A percentile compares a stretch with the other conserved stretches of the same genome.
These are phyloP conservation scores for Cryptosporidium bovis DNA, from an alignment of 169 alveolate species.

Conservation along the genomic window DNA sequence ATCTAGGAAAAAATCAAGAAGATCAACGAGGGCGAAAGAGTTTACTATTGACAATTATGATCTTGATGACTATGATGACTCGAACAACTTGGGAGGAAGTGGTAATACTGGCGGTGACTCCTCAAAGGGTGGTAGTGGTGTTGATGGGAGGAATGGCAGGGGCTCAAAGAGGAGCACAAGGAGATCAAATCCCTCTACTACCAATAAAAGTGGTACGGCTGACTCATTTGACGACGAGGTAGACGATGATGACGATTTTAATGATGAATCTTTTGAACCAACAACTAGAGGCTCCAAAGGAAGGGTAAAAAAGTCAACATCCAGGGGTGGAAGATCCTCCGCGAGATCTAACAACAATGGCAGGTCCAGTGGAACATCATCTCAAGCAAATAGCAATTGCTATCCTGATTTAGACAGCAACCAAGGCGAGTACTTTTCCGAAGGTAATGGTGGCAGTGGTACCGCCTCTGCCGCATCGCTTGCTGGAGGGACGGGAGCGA, in stretches of 20 bases:
- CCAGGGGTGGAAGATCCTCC: not conserved
- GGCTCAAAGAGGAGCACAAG: slow-evolving; percentile 32
- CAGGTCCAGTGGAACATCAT: not conserved
- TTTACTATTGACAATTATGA: slow-evolving; percentile 46
- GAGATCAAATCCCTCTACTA: not conserved
- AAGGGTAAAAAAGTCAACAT: slow-evolving; percentile 10
- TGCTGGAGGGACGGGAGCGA: not conserved
- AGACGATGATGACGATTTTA: slow-evolving; percentile 51
- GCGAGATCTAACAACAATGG: not conserved
- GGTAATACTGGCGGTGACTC: not conserved
- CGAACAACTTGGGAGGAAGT: not conserved
- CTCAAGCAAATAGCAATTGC: not conserved
- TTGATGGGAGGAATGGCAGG: slow-evolving; percentile 4
- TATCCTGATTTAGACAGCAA: slow-evolving; percentile 5
- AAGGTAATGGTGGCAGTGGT: not conserved
- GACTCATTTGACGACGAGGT: slow-evolving; percentile 2
- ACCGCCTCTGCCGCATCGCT: too few species aligned
- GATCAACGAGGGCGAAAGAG: slow-evolving; percentile 62
- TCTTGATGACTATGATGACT: slow-evolving; percentile 37
- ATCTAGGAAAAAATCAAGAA: slow-evolving; percentile 61
- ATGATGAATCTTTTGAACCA: slow-evolving; percentile 72
- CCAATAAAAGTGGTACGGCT: not conserved
- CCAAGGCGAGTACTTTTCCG: not conserved
- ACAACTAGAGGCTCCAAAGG: not conserved
- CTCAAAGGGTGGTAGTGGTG: not conserved